A percentile compares a stretch with the other conserved stretches of the same genome.
Conservation (phyloP, 108 stramenopile species). For the Asterionellopsis glacialis region DNA sequence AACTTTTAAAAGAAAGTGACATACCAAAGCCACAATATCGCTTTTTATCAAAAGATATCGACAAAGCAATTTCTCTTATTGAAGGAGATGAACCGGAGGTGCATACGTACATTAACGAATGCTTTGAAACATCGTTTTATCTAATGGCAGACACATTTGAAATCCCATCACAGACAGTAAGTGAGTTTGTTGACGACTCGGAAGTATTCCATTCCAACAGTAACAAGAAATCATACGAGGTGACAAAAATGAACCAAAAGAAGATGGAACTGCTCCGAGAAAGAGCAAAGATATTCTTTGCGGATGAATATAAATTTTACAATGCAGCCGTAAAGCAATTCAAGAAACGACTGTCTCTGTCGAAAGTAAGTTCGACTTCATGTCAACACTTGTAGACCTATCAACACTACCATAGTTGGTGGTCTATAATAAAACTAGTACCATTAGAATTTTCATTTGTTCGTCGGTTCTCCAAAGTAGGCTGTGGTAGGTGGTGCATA, state of each 20-base stretch:
- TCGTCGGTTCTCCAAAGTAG: conserved; percentile 1
- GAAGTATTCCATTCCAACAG: background rate
- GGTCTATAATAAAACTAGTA: too few relatives aligned
- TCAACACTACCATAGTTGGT: too few relatives aligned
- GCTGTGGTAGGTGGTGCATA: background rate
- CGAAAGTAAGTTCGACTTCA: too few relatives aligned
- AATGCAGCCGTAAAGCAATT: conserved; percentile 14
- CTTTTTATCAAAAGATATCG: background rate
- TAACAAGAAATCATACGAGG: background rate
- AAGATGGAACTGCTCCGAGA: too few relatives aligned
- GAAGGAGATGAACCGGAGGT: background rate
- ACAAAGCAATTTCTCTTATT: conserved; percentile 8
- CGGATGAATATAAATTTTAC: conserved; percentile 20
- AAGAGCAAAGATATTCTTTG: conserved; percentile 16
- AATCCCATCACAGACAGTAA: background rate
- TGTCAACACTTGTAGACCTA: too few relatives aligned
- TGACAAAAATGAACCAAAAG: background rate
- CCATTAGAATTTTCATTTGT: too few relatives aligned
- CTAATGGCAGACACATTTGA: conserved; percentile 13
- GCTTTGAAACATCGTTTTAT: conserved; percentile 23
- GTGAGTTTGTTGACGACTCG: conserved; percentile 7
- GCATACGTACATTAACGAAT: conserved; percentile 17
- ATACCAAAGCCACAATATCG: background rate
- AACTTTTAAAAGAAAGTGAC: background rate
- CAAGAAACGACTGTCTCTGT: too few relatives aligned